phyloP scores from a whole-genome alignment of 257 asterid genomes.

The Paraleonurus japonicus region DNA sequence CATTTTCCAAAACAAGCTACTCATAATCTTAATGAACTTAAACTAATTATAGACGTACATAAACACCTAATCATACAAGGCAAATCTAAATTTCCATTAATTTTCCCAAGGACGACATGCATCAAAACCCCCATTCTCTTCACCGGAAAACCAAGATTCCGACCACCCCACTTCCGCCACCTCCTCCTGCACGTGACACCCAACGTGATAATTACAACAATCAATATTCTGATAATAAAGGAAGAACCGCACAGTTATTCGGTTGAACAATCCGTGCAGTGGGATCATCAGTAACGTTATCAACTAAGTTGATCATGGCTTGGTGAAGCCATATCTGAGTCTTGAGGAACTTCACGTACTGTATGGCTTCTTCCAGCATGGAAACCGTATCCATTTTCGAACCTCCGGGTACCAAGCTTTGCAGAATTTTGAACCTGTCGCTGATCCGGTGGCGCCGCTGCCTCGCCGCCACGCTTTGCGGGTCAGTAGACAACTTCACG shows the following conservation, averaged over 20 bases:
- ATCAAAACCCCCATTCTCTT: constrained; percentile 27
- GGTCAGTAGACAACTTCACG: constrained; percentile 69
- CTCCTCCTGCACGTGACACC: constrained; percentile 15
- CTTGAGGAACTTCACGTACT: constrained; percentile 77
- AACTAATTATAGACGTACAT: background rate
- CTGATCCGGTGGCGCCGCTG: constrained; percentile 82
- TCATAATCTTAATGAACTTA: background rate
- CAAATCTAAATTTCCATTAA: background rate
- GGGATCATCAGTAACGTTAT: background rate
- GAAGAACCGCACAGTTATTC: background rate
- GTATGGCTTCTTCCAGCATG: constrained; percentile 82
- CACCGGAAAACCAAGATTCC: constrained; percentile 32
- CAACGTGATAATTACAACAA: background rate
- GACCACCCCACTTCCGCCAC: constrained; percentile 9
- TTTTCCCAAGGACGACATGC: constrained; percentile 4
- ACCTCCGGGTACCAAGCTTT: constrained; percentile 78
- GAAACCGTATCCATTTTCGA: constrained; percentile 75
- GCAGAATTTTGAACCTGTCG: constrained; percentile 76
- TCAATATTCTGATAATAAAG: constrained; percentile 11
- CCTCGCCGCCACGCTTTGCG: constrained; percentile 82
- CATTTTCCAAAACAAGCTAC: constrained; percentile 1
- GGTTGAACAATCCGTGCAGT: background rate
- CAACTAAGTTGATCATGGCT: constrained; percentile 42
- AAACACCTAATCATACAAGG: background rate
- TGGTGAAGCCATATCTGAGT: constrained; percentile 70